phyloP scores from a whole-genome alignment of 2,329 filamentous ascomycete species.

The Ceratocystis lukuohia region DNA sequence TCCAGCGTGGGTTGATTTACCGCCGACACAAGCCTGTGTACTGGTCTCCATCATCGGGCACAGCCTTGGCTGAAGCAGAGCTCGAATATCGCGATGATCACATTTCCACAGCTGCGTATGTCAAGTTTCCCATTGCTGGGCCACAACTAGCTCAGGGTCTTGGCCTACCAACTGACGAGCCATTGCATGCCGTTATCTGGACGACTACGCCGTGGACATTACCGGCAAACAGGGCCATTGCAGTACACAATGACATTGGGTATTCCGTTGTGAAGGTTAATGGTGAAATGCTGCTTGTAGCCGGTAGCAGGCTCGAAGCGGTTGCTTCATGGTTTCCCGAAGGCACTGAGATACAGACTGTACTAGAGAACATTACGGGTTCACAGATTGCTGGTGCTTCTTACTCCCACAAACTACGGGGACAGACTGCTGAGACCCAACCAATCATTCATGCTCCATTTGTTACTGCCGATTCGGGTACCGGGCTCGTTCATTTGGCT shows the following conservation, averaged over 20 bases:
- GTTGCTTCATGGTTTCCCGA: constrained; percentile 38
- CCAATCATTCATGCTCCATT: constrained; percentile 75
- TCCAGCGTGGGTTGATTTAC: constrained; percentile 60
- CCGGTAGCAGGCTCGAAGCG: constrained; percentile 53
- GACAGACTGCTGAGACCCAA: constrained; percentile 41
- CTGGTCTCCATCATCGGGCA: constrained; percentile 69
- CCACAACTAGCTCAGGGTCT: constrained; percentile 20
- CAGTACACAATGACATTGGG: constrained; percentile 58
- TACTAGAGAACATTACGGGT: constrained; percentile 48
- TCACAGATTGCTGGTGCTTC: constrained; percentile 49
- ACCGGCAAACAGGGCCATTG: constrained; percentile 82
- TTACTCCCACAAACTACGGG: constrained; percentile 60
- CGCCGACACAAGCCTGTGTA: constrained; percentile 71
- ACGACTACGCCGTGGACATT: constrained; percentile 97
- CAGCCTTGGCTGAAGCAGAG: constrained; percentile 72
- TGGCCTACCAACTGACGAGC: constrained; percentile 27
- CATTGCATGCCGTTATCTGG: constrained; percentile 79
- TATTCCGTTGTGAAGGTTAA: constrained; percentile 55
- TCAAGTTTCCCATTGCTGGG: constrained; percentile 59
- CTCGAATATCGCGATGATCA: constrained; percentile 71
- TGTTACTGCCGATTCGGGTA: constrained; percentile 79
- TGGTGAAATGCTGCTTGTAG: constrained; percentile 53
- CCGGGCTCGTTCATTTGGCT: constrained; percentile 86
- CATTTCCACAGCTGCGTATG: constrained; percentile 57
- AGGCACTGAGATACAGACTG: constrained; percentile 32